Percentiles rank a stretch among this genome's conserved stretches.
Conservation (phyloP, 2,329 filamentous ascomycete genomes). For the Aspergillus felis region DNA sequence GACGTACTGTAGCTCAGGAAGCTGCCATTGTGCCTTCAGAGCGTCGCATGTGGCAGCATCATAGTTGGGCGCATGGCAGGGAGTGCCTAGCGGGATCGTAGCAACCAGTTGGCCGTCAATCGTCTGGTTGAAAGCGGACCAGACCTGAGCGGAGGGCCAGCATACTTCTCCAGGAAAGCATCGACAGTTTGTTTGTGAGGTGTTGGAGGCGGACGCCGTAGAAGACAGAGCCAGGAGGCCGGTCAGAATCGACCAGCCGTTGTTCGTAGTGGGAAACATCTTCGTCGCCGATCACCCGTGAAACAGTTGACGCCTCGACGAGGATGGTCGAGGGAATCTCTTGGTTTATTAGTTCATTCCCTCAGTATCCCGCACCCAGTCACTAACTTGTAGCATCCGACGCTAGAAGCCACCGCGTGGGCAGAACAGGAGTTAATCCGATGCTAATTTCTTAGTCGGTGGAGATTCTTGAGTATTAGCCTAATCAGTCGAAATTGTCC, state of each 20-base stretch:
- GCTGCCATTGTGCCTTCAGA: constrained; percentile 43
- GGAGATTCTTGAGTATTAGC: neutral
- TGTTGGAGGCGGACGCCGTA: neutral
- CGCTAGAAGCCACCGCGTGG: neutral
- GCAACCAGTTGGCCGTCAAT: constrained; percentile 50
- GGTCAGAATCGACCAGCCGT: neutral
- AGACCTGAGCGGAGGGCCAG: constrained; percentile 50
- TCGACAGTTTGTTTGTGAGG: constrained; percentile 31
- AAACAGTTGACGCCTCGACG: too few relatives aligned
- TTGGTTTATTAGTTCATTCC: neutral
- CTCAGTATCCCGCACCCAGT: too few relatives aligned
- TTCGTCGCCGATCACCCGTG: too few relatives aligned
- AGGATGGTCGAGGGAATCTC: neutral
- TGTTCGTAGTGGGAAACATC: neutral
- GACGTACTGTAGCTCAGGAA: constrained; percentile 44
- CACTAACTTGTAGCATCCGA: too few relatives aligned
- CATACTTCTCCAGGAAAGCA: constrained; percentile 51
- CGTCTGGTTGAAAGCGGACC: constrained; percentile 51
- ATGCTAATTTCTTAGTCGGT: neutral
- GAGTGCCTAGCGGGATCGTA: constrained; percentile 50
- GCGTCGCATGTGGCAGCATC: constrained; percentile 42
- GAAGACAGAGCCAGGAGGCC: constrained; percentile 1
- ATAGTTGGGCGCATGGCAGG: constrained; percentile 52
- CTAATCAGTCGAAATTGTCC: too few relatives aligned
- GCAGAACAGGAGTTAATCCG: neutral